Evolutionary conservation across 179 eudicot species (phyloP).

Genomic region (Heliamphora pulchella): DNA sequence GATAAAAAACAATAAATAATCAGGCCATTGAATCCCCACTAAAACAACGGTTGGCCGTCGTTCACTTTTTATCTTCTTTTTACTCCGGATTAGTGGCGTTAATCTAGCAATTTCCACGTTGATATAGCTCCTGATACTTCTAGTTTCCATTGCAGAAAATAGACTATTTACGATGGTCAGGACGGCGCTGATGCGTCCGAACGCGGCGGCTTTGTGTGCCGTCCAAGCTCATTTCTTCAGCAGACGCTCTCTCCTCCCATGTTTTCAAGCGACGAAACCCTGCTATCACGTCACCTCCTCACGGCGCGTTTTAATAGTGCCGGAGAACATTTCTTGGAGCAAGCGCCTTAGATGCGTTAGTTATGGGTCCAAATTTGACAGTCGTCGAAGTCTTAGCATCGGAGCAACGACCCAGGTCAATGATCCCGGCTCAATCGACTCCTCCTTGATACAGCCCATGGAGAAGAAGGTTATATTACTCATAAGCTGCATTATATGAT

Average conservation of each 20-base stretch:
- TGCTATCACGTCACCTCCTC: background rate
- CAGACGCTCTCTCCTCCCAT: conserved; percentile 8
- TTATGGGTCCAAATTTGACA: background rate
- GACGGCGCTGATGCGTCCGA: conserved; percentile 18
- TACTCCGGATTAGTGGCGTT: too few species aligned
- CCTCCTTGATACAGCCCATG: conserved; percentile 60
- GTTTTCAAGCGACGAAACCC: conserved; percentile 5
- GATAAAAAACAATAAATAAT: too few species aligned
- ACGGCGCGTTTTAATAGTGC: background rate
- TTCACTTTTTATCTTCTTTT: too few species aligned
- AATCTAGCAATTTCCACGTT: too few species aligned
- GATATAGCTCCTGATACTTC: too few species aligned
- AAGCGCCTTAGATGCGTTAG: background rate
- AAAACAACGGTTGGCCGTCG: too few species aligned
- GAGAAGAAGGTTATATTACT: conserved; percentile 36
- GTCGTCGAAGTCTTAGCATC: conserved; percentile 26
- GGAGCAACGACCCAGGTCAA: conserved; percentile 32
- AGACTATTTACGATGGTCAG: conserved; percentile 13
- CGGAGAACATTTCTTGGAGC: background rate
- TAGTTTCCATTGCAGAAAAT: too few species aligned
- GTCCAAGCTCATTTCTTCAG: conserved; percentile 5
- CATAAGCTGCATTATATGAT: background rate
- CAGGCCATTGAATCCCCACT: too few species aligned
- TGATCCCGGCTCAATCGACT: conserved; percentile 49
- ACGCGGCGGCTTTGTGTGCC: conserved; percentile 12